Evolutionary conservation across 2,329 filamentous ascomycete genomes (phyloP), one percentile per base, ranked within the genome.

Genomic region (Annulohypoxylon truncatum): DNA sequence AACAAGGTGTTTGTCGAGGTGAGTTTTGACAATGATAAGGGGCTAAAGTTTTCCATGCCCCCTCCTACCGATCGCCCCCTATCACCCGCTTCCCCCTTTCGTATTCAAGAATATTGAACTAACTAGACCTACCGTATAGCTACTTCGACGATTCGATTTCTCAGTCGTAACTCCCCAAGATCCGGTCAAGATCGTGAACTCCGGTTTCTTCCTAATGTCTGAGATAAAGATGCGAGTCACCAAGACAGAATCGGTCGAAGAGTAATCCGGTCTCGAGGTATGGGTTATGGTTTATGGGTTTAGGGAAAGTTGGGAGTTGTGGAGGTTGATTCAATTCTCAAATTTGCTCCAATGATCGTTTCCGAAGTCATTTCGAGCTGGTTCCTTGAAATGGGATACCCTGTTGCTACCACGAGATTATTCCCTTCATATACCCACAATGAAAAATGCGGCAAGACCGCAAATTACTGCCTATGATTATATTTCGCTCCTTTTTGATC

Each of bases 1-100:
- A 77, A 79, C 60, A 83, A 83, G 64, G 70, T 77, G 4, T 71
- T 81, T 48, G 77, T 80, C 40, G 77, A 81, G 77, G 80, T 82
- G 26, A 51, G 57, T 59, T 24, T 1, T 44, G 9, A 2, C 1
- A 9, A 24, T 20, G 4, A 40, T 20, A 22, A 44, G 18, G 40
- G 40, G 20, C 7, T 4, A 12, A 22, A 12, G 18, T 22, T 22
- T 13, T 44, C 31, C 31, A 24, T 10, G 8, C 29, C 29, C 15
- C 18, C 10, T 12, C 24, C 13, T 7, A n/a, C n/a, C n/a, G n/a
- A n/a, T 5, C 10, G 1, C 10, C 13, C 10, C 12, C n/a, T 29
- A n/a, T n/a, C n/a, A n/a, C n/a, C n/a, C n/a, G n/a, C 2, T 40
- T 12, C 26, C 18, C 10, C 20, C 2, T 22, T 20, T 22, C 12